Base-by-base conservation (phyloP, 2,329 filamentous ascomycete species). In the Scortechinia acanthostroma region DNA sequence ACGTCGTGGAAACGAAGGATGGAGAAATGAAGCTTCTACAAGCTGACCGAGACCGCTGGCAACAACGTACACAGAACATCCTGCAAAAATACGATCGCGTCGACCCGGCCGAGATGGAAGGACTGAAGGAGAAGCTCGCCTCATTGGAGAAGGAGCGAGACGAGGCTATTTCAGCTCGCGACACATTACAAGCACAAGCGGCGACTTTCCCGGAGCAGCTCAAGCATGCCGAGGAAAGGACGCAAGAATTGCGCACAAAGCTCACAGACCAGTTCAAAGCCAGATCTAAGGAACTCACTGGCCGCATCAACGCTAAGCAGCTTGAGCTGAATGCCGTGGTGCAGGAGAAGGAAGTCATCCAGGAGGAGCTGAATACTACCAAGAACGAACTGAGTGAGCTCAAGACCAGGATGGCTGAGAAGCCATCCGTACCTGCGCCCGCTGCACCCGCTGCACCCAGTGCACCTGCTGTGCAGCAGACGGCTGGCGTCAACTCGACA, bases 21-120 rank as follows among this genome's bases (percentile, higher is more conserved):
- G 89, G 89, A 13, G 91, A 97, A 59, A 79, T 96, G 58, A 88
- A 87, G 56, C 77, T 96, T 50, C 74, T 97, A 6, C 86, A 94
- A 52, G 86, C 93, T 55, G 91, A 97, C 58, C 84, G 93, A 15
- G 91, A 97, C 59, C 80, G 88, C 47, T 96, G 91, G 88, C 90
- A 95, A 64, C 91, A 96, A 70, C 85, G 93, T 20, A 94, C 90
- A 1, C 90, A 97, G 59, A 88, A 94, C 53, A 96, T 98, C 49
- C 77, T 98, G 43, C 90, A 89, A 52, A 96, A 95, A 60, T 96
- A 97, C 58, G 91, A 95, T 53, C 88, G 91, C 46, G 88, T 94
- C 44, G 93, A 98, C 58, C 91, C 93, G 37, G 88, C 88, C 2
- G 91, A 97, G 58, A 77, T 96, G 59, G 91, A 97, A 55, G 83